Conservation (phyloP, 1,284 basidiomycete genomes). For the Pseudozyma hubeiensis region DNA sequence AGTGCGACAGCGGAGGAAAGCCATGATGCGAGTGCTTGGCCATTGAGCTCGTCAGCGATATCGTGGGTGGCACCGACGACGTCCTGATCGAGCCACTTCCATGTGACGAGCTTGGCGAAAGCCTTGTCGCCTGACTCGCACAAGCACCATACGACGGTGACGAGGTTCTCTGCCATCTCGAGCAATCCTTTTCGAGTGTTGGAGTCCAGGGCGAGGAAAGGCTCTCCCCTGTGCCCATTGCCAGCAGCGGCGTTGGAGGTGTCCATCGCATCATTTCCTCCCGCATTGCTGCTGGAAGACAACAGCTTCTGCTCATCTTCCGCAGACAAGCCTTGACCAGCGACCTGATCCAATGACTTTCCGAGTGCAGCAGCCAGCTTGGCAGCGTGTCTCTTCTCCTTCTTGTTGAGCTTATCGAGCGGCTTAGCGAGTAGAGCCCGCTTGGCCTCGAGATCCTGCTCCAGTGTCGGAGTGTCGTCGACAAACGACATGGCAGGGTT, state of each 20-base stretch:
- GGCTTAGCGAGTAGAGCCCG: conserved; percentile 51
- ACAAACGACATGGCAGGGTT: conserved; percentile 28
- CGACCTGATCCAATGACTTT: conserved; percentile 34
- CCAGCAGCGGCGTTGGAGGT: neutral
- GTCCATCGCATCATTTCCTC: conserved; percentile 15
- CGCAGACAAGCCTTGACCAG: conserved; percentile 31
- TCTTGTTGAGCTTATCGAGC: conserved; percentile 66
- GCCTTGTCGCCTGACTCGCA: conserved; percentile 57
- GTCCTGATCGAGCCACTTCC: conserved; percentile 48
- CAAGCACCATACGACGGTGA: conserved; percentile 51
- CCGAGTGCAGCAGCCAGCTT: conserved; percentile 54
- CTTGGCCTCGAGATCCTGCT: conserved; percentile 46
- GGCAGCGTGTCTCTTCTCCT: conserved; percentile 63
- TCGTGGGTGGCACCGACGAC: conserved; percentile 15
- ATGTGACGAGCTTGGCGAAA: conserved; percentile 41
- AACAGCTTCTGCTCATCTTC: conserved; percentile 35
- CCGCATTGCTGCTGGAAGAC: conserved; percentile 1
- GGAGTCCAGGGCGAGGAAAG: conserved; percentile 45
- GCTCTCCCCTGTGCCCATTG: conserved; percentile 13
- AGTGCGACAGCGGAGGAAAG: conserved; percentile 47
- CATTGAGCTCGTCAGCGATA: conserved; percentile 26
- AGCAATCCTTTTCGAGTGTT: conserved; percentile 50
- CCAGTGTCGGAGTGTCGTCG: conserved; percentile 28
- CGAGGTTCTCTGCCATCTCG: conserved; percentile 56
- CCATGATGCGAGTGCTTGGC: conserved; percentile 49